phyloP scores from a whole-genome alignment of 305 asterid genomes.

The Fraxinus nigra region DNA sequence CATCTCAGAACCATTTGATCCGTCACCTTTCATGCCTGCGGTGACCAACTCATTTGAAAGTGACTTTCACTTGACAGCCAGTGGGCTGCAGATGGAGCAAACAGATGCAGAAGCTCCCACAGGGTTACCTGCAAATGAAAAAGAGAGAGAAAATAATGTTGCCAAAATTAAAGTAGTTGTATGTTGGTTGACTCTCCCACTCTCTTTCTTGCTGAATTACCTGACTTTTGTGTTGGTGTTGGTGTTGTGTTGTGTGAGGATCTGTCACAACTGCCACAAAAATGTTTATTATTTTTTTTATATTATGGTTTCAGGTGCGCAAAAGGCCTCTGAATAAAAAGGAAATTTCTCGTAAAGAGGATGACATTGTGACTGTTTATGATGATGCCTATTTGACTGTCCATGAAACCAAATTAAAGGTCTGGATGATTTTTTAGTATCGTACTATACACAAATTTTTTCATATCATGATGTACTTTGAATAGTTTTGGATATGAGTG shows the following conservation, averaged over 20 bases:
- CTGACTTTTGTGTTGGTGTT: neutral
- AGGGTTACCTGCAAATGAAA: conserved; percentile 49
- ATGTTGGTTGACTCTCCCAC: conserved; percentile 21
- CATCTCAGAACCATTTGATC: conserved; percentile 86
- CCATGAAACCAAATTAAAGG: conserved; percentile 96
- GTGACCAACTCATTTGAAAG: conserved; percentile 59
- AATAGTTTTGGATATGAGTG: neutral
- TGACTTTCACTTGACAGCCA: conserved; percentile 55
- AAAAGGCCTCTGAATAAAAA: conserved; percentile 97
- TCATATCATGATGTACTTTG: conserved; percentile 6
- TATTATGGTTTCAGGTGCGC: conserved; percentile 65
- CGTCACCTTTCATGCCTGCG: conserved; percentile 85
- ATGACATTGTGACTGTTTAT: conserved; percentile 78
- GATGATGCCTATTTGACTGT: conserved; percentile 77
- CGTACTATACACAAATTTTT: conserved; percentile 9
- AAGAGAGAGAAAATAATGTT: conserved; percentile 84
- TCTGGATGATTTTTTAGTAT: conserved; percentile 27
- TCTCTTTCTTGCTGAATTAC: neutral
- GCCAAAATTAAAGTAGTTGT: conserved; percentile 99
- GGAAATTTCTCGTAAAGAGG: conserved; percentile 90
- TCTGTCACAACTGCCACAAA: neutral
- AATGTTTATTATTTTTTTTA: neutral
- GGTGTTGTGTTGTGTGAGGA: neutral
- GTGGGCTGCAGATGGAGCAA: conserved; percentile 56
- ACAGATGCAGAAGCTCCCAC: conserved; percentile 56